Base-by-base conservation (phyloP, 495 filamentous ascomycete species). In the Neurospora discreta region DNA sequence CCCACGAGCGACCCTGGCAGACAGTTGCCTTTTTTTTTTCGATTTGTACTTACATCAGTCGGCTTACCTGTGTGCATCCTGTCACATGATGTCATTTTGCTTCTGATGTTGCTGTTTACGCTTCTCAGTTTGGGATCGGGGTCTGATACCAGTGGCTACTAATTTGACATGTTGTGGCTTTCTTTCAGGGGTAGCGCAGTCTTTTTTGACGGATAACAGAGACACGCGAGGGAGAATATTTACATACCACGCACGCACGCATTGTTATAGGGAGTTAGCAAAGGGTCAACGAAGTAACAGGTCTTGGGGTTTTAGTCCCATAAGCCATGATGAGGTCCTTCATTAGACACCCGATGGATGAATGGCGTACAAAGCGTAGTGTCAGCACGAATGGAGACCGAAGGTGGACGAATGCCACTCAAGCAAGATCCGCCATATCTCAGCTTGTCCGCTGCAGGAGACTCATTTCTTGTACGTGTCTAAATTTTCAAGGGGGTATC, bases 381-480 rank as follows among this genome's bases (percentile, higher is more conserved):
- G 23, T 33, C 69, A 26, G 69, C 26, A 67, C 26, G 33, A 3
- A 30, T 30, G 33, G 15, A 33, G 30, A 18, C 30, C 42, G 11
- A 30, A 52, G 52, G 43, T 44, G 43, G n/a, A 20, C 43, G n/a
- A 10, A n/a, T 20, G n/a, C 43, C 43, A 44, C 9, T 44, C 43
- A n/a, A 44, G n/a, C 43, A 44, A n/a, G 43, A 52, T 52, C 23
- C 44, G 20, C 44, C 1, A 30, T 20, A 3, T 5, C 7, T 44
- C 10, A 13, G 5, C 26, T 11, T 33, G 18, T 30, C 16, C 33
- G 4, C 18, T 46, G 4, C 42, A 65, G 20, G 20, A 39, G 30
- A 38, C 33, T 58, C 33, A n/a, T 74, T 75, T 70, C 58, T 73
- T 75, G 73, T 78, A 75, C 69, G 77, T 76, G 70, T 65, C 73